These are phyloP conservation scores for Daldinia bambusicola DNA, from an alignment of 495 filamentous ascomycete species.

Conservation along the genomic window DNA sequence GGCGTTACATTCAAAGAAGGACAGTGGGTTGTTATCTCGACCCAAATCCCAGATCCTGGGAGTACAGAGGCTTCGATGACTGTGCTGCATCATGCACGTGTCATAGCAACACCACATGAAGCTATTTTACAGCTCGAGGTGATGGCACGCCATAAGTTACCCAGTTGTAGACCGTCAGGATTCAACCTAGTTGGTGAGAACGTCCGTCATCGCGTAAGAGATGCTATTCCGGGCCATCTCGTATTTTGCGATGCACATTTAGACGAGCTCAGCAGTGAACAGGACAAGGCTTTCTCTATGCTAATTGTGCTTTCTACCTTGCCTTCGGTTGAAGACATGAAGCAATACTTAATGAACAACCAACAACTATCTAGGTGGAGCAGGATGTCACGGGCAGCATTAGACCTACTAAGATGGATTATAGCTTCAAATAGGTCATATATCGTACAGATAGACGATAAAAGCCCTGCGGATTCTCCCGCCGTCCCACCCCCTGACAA, in stretches of 20 bases:
- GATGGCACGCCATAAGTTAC: constrained; percentile 29
- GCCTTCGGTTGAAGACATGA: constrained; percentile 73
- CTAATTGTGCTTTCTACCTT: constrained; percentile 71
- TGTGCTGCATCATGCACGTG: constrained; percentile 40
- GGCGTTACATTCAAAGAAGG: constrained; percentile 10
- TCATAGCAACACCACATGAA: neutral
- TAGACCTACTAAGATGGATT: constrained; percentile 84
- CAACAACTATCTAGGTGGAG: constrained; percentile 67
- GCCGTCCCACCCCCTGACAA: constrained; percentile 55
- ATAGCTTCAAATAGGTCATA: constrained; percentile 90
- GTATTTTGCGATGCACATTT: constrained; percentile 49
- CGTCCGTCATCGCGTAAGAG: neutral
- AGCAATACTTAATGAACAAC: constrained; percentile 61
- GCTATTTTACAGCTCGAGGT: constrained; percentile 19
- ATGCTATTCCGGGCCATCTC: constrained; percentile 20
- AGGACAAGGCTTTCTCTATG: constrained; percentile 65
- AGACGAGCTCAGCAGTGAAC: constrained; percentile 42
- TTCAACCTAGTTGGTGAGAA: too few relatives aligned
- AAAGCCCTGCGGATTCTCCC: constrained; percentile 20
- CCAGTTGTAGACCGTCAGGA: neutral
- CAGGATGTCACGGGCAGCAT: constrained; percentile 71
- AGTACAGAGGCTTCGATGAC: neutral
- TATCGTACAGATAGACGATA: constrained; percentile 71
- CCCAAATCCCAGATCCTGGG: neutral
- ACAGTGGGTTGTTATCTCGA: constrained; percentile 41